Evolutionary conservation across 2,329 filamentous ascomycete genomes (phyloP).

Genomic region (Scytalidium sp.): DNA sequence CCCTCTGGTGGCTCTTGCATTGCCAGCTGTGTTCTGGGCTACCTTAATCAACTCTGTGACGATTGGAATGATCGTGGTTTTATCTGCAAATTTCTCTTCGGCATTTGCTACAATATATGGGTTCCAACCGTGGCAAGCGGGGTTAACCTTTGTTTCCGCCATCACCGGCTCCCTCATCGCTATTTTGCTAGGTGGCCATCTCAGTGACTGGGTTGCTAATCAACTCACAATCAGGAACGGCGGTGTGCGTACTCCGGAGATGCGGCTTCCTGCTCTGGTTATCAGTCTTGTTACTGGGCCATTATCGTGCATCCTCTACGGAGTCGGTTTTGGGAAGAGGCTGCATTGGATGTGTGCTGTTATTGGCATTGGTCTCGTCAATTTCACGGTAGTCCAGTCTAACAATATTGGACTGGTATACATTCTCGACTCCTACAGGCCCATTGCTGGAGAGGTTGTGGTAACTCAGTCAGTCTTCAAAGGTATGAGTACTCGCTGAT

Average conservation of each 20-base stretch:
- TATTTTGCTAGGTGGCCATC: constrained; percentile 43
- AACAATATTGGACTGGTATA: constrained; percentile 56
- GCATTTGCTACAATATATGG: constrained; percentile 40
- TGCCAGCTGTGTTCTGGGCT: constrained; percentile 19
- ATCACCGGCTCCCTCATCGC: too few species aligned
- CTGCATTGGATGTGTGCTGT: constrained; percentile 55
- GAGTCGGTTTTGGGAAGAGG: constrained; percentile 42
- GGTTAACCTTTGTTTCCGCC: constrained; percentile 53
- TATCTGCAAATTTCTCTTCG: constrained; percentile 48
- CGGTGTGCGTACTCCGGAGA: constrained; percentile 55
- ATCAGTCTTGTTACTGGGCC: constrained; percentile 50
- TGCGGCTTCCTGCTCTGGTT: constrained; percentile 52
- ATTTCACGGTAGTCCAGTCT: constrained; percentile 53
- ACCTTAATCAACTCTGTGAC: constrained; percentile 33
- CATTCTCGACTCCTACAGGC: constrained; percentile 54
- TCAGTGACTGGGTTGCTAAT: constrained; percentile 12
- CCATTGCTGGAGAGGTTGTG: constrained; percentile 53
- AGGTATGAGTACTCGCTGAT: constrained; percentile 31
- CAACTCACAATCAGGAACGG: constrained; percentile 48
- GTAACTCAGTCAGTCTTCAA: constrained; percentile 54
- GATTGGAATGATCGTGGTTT: constrained; percentile 41
- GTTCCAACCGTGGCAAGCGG: constrained; percentile 44
- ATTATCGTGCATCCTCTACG: constrained; percentile 42
- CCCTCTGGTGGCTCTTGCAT: constrained; percentile 35
- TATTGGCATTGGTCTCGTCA: constrained; percentile 51